Evolutionary conservation across 2,329 filamentous ascomycete species (phyloP).

Genomic region (Cercospora beticola): DNA sequence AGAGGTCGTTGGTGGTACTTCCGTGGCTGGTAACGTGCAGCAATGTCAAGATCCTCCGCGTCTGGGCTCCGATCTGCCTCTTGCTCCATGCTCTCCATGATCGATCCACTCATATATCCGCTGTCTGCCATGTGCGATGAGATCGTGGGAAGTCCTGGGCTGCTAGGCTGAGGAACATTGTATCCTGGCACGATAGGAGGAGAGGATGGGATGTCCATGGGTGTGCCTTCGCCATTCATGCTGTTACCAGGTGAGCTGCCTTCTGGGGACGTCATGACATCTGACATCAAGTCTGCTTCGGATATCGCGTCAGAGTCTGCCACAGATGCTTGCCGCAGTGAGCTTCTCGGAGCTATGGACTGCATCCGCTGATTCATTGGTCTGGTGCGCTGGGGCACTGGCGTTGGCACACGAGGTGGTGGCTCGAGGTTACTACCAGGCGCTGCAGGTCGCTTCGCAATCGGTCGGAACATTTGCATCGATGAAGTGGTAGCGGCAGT

Average conservation of each 20-base stretch:
- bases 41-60: constrained; percentile 40
- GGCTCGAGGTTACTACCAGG: constrained; percentile 63
- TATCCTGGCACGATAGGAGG: constrained; percentile 71
- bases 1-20: constrained; percentile 23
- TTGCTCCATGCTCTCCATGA: constrained; percentile 68
- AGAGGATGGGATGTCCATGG: constrained; percentile 83
- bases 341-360: constrained; percentile 32
- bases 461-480: constrained; percentile 77
- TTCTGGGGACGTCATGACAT: constrained; percentile 48
- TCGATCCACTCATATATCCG: constrained; percentile 75
- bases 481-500: constrained; percentile 87
- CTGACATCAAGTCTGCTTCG: constrained; percentile 40
- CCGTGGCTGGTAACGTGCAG: constrained; percentile 36
- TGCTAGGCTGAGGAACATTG: constrained; percentile 60
- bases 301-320: constrained; percentile 36
- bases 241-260: constrained; percentile 50
- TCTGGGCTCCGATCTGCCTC: constrained; percentile 41
- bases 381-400: constrained; percentile 58
- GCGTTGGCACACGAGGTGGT: constrained; percentile 73
- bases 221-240: constrained; percentile 59
- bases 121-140: constrained; percentile 58
- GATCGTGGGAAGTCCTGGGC: constrained; percentile 64
- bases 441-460: constrained; percentile 53
- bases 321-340: constrained; percentile 35
- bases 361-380: constrained; percentile 33